A percentile compares a stretch with the other conserved stretches of the same genome.
phyloP scores from a whole-genome alignment of 495 filamentous ascomycete species.

The Penicillium argentinense region DNA sequence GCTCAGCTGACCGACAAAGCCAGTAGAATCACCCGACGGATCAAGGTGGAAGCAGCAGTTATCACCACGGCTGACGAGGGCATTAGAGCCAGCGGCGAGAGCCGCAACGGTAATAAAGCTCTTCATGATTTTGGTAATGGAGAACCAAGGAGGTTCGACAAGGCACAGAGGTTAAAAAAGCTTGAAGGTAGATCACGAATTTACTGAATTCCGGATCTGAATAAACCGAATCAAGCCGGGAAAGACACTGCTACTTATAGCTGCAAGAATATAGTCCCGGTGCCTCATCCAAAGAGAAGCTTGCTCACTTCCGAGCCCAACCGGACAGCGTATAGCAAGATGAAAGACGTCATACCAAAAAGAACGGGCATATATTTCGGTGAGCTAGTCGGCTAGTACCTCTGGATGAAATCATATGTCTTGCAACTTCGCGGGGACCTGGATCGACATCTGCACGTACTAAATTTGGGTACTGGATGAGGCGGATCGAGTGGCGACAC shows the following conservation, averaged over 20 bases:
- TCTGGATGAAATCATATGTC: not conserved
- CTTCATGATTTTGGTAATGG: conserved; percentile 25
- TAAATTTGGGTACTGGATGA: not conserved
- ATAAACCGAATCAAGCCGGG: not conserved
- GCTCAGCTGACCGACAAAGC: conserved; percentile 48
- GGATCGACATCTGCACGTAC: not conserved
- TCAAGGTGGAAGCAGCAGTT: conserved; percentile 51
- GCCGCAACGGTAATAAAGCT: conserved; percentile 29
- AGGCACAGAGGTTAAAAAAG: too few relatives aligned
- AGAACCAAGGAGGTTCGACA: not conserved
- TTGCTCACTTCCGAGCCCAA: not conserved
- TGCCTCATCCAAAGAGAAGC: not conserved
- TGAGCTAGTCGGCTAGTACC: not conserved
- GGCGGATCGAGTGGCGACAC: conserved; percentile 6
- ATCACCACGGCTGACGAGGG: conserved; percentile 29
- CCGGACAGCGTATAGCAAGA: not conserved
- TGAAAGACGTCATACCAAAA: not conserved
- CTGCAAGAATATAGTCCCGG: not conserved
- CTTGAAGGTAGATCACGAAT: too few relatives aligned
- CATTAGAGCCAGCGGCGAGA: conserved; percentile 35
- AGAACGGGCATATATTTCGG: not conserved
- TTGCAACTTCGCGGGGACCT: not conserved
- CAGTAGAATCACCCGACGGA: conserved; percentile 43
- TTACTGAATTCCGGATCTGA: not conserved
- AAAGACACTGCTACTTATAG: not conserved